These are phyloP conservation scores for Canna indica DNA, from an alignment of 176 grass and related monocot species.

Conservation along the genomic window DNA sequence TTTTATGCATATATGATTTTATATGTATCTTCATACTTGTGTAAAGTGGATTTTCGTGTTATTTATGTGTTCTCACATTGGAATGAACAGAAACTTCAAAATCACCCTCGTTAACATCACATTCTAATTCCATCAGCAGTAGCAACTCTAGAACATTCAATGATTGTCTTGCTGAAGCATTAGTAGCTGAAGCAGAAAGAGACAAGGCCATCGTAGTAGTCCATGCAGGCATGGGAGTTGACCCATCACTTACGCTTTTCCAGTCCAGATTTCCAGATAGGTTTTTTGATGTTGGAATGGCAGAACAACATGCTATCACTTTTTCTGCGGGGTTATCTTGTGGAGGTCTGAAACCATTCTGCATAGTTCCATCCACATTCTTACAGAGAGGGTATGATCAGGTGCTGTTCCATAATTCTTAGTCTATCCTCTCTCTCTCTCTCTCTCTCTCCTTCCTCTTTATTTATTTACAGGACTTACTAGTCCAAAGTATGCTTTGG, in stretches of 20 bases:
- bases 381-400: constrained; percentile 75
- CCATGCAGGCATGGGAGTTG: constrained; percentile 57
- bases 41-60: neutral
- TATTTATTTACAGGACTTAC: neutral
- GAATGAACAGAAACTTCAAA: constrained; percentile 10
- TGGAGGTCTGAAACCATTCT: constrained; percentile 68
- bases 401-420: constrained; percentile 23
- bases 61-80: neutral
- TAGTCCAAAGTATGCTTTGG: neutral
- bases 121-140: neutral
- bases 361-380: constrained; percentile 66
- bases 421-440: neutral
- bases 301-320: constrained; percentile 70
- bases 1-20: too few relatives aligned
- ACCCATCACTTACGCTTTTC: constrained; percentile 49
- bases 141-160: constrained; percentile 54
- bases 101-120: constrained; percentile 6
- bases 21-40: neutral
- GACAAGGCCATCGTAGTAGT: constrained; percentile 56
- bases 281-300: constrained; percentile 65
- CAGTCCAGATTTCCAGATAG: constrained; percentile 64
- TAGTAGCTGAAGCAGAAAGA: constrained; percentile 62
- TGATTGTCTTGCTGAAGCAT: constrained; percentile 49
- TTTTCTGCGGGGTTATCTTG: constrained; percentile 67
- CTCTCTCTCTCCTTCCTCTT: neutral